These are phyloP conservation scores for Sordariomycetes sp. DNA, from an alignment of 2,329 filamentous ascomycete species.

Conservation along the genomic window DNA sequence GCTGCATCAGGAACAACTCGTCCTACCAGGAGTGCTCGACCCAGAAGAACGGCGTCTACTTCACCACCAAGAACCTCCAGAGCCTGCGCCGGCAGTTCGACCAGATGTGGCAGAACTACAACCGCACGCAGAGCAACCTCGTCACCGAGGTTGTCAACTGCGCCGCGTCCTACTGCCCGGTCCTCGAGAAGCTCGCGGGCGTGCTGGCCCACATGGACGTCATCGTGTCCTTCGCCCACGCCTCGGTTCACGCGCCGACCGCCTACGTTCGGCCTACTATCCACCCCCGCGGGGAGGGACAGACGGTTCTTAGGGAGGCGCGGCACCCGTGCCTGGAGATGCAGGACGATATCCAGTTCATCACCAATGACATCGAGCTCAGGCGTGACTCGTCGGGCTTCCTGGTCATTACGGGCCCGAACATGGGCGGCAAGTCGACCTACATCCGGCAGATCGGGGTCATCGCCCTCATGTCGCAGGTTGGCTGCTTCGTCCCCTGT, in stretches of 20 bases:
- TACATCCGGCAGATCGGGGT: conserved; percentile 97
- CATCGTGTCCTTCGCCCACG: conserved; percentile 86
- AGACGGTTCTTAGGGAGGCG: conserved; percentile 83
- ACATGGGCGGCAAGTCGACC: conserved; percentile 98
- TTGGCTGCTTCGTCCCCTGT: conserved; percentile 93
- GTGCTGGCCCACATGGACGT: conserved; percentile 92
- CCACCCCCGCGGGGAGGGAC: conserved; percentile 76
- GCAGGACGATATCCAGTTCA: conserved; percentile 97
- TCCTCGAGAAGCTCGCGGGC: conserved; percentile 79
- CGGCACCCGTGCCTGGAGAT: conserved; percentile 97
- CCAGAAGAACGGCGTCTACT: conserved; percentile 98
- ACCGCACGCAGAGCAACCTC: conserved; percentile 82
- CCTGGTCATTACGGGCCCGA: conserved; percentile 92
- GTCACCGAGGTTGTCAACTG: conserved; percentile 90
- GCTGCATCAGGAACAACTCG: conserved; percentile 84
- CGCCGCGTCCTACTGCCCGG: conserved; percentile 87
- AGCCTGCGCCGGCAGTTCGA: conserved; percentile 82
- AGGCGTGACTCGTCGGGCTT: conserved; percentile 74
- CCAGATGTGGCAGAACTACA: conserved; percentile 88
- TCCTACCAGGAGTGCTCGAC: conserved; percentile 92
- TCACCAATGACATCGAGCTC: conserved; percentile 90
- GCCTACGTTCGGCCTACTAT: conserved; percentile 88
- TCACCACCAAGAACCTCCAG: conserved; percentile 77
- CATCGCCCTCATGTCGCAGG: conserved; percentile 92
- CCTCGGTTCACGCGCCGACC: conserved; percentile 83